phyloP scores from a whole-genome alignment of 345 rosid genomes.

The Eucalyptus sp. region DNA sequence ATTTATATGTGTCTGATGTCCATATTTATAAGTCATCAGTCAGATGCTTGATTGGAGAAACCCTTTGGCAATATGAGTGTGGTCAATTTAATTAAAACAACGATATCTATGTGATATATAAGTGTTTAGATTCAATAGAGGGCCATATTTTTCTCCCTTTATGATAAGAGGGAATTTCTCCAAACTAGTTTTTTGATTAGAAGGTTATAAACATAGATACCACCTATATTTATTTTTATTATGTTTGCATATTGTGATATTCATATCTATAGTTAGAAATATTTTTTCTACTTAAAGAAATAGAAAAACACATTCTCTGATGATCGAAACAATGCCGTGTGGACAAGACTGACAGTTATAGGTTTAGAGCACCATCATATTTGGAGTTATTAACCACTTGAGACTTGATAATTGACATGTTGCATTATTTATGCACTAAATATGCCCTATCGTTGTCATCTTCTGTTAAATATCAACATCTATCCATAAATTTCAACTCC shows the following conservation, averaged over 20 bases:
- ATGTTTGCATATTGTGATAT: neutral
- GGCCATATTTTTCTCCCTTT: neutral
- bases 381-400: neutral
- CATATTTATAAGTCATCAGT: neutral
- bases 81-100: neutral
- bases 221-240: neutral
- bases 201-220: neutral
- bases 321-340: neutral
- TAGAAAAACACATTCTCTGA: neutral
- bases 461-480: neutral
- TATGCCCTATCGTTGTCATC: neutral
- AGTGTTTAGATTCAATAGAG: neutral
- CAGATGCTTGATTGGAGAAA: neutral
- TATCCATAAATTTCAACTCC: neutral
- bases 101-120: neutral
- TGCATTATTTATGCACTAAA: neutral
- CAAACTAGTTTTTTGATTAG: neutral
- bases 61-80: neutral
- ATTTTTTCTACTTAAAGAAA: neutral
- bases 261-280: neutral
- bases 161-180: neutral
- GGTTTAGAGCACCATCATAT: neutral
- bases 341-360: neutral
- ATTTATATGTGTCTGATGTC: neutral
- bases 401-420: neutral